Percentiles rank a stretch among this genome's conserved stretches.
Evolutionary conservation across 2,329 filamentous ascomycete species (phyloP).

Genomic region (Ceratocystis diversiconidia): DNA sequence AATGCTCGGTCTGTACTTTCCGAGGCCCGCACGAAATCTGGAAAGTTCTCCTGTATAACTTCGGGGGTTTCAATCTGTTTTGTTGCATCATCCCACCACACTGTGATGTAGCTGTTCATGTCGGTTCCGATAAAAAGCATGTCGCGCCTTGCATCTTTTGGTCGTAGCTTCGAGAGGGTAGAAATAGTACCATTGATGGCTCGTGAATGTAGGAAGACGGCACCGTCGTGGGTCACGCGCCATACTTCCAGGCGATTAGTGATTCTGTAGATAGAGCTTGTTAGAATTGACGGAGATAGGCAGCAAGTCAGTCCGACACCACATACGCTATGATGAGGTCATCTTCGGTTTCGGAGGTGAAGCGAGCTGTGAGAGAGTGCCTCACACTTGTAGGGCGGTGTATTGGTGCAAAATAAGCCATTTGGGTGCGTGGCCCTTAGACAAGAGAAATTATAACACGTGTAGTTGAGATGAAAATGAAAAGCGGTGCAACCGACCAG

Average conservation of each 20-base stretch:
- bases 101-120: conserved; percentile 76
- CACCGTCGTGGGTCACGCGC: conserved; percentile 48
- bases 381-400: conserved; percentile 84
- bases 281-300: conserved; percentile 11
- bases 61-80: conserved; percentile 38
- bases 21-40: conserved; percentile 55
- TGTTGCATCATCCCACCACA: conserved; percentile 59
- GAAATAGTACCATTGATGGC: conserved; percentile 74
- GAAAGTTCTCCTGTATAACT: conserved; percentile 38
- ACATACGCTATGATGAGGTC: conserved; percentile 72
- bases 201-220: conserved; percentile 52
- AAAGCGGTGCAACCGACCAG: not conserved
- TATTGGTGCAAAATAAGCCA: conserved; percentile 92
- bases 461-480: not conserved
- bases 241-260: conserved; percentile 79
- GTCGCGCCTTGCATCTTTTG: conserved; percentile 59
- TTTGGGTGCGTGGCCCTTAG: conserved; percentile 27
- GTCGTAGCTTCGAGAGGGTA: conserved; percentile 68
- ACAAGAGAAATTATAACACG: not conserved
- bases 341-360: conserved; percentile 60
- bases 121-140: conserved; percentile 89
- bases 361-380: conserved; percentile 68
- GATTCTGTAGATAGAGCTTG: conserved; percentile 41
- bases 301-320: not conserved
- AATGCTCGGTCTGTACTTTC: conserved; percentile 72